Evolutionary conservation across 2,329 filamentous ascomycete species (phyloP), one percentile per base, ranked within the genome.

Genomic region (Hypoxylon sp.): DNA sequence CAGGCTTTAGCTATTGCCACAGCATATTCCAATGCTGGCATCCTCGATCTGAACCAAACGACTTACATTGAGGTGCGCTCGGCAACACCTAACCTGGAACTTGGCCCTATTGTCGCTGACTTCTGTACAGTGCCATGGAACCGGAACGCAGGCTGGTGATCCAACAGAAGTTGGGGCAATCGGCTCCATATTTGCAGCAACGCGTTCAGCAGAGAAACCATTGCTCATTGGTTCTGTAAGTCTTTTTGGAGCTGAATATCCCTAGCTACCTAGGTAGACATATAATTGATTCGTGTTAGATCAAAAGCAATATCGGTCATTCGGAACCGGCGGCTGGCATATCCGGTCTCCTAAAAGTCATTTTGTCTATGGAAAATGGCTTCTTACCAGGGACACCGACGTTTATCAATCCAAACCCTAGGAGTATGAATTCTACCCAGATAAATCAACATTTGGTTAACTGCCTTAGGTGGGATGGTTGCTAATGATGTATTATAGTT

Each of bases 131-230:
- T 68, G 65, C 8, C 75, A 78, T 26, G 74, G 73, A 2, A 77
- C 75, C 0, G 74, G 73, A 1, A 78, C 75, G 2, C 59, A 45
- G 11, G 68, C 68, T 2, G 76, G 75, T 2, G 75, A 78, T 34
- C 69, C 71, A 0, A 57, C 55, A 1, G 75, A 78, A 49, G 66
- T 69, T 0, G 34, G 48, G 0, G 74, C 69, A 0, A 63, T 73
- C 3, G 55, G 46, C 0, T 37, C 50, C 0, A 65, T 69, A 0
- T 71, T 72, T 17, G 13, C 53, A 0, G 3, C 40, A 0, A 52
- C 40, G 1, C 53, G 61, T 1, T 2, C 38, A 0, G 17, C 19
- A 1, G 38, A 52, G 2, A 52, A 41, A 2, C 59, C 57, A 3
- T 35, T 66, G 1, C 17, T 58, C 17, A 66, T 67, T 7, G 67